These are phyloP conservation scores for Paratinospora sagittata DNA, from an alignment of 164 flowering plant genomes.

Conservation along the genomic window DNA sequence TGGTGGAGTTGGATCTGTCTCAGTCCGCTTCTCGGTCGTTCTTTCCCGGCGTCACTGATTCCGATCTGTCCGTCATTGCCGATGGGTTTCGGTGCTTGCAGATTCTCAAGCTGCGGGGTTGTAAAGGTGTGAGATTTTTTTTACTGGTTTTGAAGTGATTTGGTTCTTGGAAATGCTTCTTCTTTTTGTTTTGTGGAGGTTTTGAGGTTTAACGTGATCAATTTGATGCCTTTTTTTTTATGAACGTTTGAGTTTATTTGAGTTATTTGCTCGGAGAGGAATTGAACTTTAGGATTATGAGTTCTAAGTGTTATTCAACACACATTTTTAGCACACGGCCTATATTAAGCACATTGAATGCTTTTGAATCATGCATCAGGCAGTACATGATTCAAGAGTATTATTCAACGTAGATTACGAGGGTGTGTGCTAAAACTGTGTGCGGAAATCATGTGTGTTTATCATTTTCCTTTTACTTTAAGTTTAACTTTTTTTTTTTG, in stretches of 20 bases:
- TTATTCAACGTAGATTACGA: no score
- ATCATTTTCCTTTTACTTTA: background rate
- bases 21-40: conserved; percentile 80
- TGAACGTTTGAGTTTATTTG: no score
- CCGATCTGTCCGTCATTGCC: conserved; percentile 78
- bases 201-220: background rate
- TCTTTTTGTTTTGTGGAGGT: background rate
- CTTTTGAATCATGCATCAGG: no score
- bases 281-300: no score
- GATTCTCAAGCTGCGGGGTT: conserved; percentile 50
- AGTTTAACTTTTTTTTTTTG: background rate
- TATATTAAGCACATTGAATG: no score
- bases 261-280: background rate
- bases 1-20: conserved; percentile 66
- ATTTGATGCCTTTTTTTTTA: background rate
- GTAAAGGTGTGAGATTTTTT: conserved; percentile 47
- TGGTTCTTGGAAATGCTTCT: background rate
- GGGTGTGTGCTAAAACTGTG: no score
- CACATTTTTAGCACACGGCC: no score
- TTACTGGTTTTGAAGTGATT: background rate
- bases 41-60: conserved; percentile 81
- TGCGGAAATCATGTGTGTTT: no score
- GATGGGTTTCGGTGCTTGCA: conserved; percentile 48
- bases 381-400: no score
- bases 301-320: no score